Evolutionary conservation across 805 yeast species (phyloP), one percentile per base, ranked within the genome.

Genomic region (Ogataea neopini): DNA sequence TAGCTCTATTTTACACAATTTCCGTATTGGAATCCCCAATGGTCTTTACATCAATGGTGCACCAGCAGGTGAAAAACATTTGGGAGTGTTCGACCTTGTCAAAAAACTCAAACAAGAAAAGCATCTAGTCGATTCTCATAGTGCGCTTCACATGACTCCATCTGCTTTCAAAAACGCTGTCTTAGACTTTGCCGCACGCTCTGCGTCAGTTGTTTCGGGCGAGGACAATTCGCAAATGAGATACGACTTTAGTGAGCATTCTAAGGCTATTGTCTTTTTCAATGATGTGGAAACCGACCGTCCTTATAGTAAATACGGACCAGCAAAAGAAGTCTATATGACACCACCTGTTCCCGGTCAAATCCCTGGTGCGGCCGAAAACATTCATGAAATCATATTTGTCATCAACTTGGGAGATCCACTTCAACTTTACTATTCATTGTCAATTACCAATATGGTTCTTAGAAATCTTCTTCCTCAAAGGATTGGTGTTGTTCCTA

Each of bases 401-500:
- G 87, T 78, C 0, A 60, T 91, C 10, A 82, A 84, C 53, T 69
- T 89, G 17, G 68, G 82, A 1, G 72, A 80, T 51, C 68, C 70
- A 11, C 67, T 70, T 2, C 84, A 86, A 49, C 57, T 84, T 15
- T 61, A 69, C 14, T 78, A 76, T 1, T 63, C 83, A 23, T 65
- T 76, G 15, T 70, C 83, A 7, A 69, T 81, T 28, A 57, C 84
- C 2, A 71, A 74, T 20, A 64, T 77, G 2, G 69, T 81, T 2
- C 58, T 81, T n/a, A 71, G 75, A 10, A 75, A 79, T 36, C 80
- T 81, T 1, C 73, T 86, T 14, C 88, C 96, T 0, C 86, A 90
- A 53, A 85, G 91, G 63, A 60, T 92, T 43, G 99, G 97, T 6
- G 52, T 92, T 2, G 70, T 92, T n/a, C 96, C 98, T 0, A 48